These are phyloP conservation scores for Eucalyptus virginea DNA, from an alignment of 345 rosid species.

Conservation along the genomic window DNA sequence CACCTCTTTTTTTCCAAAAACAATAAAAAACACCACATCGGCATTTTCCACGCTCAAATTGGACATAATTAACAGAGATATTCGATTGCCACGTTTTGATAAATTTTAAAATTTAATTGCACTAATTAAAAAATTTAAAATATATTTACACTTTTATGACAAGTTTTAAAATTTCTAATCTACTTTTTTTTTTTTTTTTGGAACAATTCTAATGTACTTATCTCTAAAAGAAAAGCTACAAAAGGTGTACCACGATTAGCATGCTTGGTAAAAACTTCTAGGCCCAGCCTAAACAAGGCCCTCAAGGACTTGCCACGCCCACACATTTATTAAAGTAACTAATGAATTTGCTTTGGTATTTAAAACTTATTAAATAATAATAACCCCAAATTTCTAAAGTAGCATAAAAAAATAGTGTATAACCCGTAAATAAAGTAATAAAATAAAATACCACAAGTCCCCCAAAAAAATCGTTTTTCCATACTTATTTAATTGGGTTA, in stretches of 20 bases:
- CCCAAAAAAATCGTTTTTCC: neutral
- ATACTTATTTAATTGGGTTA: neutral
- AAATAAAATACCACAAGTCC: neutral
- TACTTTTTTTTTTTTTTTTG: too few relatives aligned
- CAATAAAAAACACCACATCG: accelerated
- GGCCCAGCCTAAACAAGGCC: neutral
- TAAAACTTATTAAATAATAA: too few relatives aligned
- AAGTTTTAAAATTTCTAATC: neutral
- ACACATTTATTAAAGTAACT: too few relatives aligned
- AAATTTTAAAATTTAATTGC: neutral
- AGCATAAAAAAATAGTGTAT: neutral
- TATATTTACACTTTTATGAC: accelerated
- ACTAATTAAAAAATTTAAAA: neutral
- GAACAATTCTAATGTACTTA: neutral
- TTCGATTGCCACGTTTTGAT: neutral
- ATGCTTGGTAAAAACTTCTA: neutral
- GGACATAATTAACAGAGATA: accelerated
- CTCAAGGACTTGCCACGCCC: neutral
- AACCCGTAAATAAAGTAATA: too few relatives aligned
- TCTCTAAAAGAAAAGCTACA: neutral
- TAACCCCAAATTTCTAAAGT: neutral
- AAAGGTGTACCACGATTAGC: neutral
- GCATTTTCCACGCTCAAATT: neutral
- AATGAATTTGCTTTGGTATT: too few relatives aligned
- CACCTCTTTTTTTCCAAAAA: neutral